phyloP scores from a whole-genome alignment of 306 rosid species.

The Psophocarpus tetragonolobus region DNA sequence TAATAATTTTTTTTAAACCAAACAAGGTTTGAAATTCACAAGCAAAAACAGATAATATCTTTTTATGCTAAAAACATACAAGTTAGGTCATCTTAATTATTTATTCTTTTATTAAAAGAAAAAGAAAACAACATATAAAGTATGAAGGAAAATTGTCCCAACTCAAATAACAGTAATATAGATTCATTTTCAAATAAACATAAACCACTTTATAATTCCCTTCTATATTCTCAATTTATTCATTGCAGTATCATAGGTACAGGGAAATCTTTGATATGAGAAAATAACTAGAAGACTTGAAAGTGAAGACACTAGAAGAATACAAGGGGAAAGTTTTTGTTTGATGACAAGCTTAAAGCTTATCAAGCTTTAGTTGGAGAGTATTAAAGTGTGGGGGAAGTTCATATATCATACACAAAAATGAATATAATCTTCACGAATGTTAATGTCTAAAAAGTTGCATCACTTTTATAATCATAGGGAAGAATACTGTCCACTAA shows the following conservation, averaged over 20 bases:
- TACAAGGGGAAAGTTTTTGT: not conserved
- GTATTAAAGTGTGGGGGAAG: not conserved
- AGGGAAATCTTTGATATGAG: not conserved
- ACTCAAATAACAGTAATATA: not conserved
- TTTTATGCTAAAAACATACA: not conserved
- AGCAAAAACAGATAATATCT: not conserved
- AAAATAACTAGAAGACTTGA: not conserved
- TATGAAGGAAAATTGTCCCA: not conserved
- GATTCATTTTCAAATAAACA: constrained; percentile 8
- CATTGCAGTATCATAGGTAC: not conserved
- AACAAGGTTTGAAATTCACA: not conserved
- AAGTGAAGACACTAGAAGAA: not conserved
- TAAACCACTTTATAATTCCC: not conserved
- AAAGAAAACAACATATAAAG: not conserved
- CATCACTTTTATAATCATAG: not conserved
- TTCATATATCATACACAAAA: not conserved
- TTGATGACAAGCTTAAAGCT: not conserved
- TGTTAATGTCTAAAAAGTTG: not conserved
- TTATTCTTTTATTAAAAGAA: not conserved
- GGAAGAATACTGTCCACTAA: not conserved
- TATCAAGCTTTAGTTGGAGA: not conserved
- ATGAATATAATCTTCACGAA: not conserved
- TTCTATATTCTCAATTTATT: not conserved
- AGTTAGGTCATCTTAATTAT: not conserved
- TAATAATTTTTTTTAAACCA: not conserved